A percentile compares a stretch with the other conserved stretches of the same genome.
These are phyloP conservation scores for Neoboletus subvelutipes DNA, from an alignment of 768 basidiomycete genomes.

Conservation along the genomic window DNA sequence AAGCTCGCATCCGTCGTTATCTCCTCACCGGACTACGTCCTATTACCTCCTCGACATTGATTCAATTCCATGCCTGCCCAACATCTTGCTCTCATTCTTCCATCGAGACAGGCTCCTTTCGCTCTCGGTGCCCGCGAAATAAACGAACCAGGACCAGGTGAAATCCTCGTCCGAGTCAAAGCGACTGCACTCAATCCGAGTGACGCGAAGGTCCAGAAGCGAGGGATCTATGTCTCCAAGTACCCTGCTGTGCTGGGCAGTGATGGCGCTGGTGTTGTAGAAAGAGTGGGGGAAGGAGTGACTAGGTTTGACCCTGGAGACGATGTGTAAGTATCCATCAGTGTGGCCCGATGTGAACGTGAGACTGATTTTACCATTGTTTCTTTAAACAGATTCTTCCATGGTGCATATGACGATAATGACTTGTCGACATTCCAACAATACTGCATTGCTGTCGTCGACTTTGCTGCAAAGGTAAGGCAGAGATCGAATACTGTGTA, in stretches of 20 bases:
- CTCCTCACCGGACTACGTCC: conserved; percentile 16
- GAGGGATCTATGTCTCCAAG: conserved; percentile 36
- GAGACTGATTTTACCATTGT: conserved; percentile 26
- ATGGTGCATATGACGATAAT: conserved; percentile 39
- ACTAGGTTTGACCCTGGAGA: conserved; percentile 50
- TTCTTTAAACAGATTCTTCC: conserved; percentile 36
- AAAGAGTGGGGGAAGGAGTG: conserved; percentile 52
- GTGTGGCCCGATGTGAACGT: conserved; percentile 2
- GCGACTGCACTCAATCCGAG: conserved; percentile 52
- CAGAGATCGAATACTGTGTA: background rate
- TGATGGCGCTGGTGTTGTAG: conserved; percentile 53
- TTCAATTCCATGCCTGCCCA: conserved; percentile 20
- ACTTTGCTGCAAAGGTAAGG: conserved; percentile 41
- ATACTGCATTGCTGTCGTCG: conserved; percentile 41
- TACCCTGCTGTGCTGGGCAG: conserved; percentile 49
- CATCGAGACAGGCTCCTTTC: conserved; percentile 37
- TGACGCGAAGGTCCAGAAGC: conserved; percentile 51
- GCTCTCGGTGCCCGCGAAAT: conserved; percentile 34
- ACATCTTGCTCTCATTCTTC: conserved; percentile 33
- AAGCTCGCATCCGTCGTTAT: conserved; percentile 19
- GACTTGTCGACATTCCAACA: conserved; percentile 45
- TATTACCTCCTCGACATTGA: conserved; percentile 12
- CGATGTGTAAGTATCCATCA: conserved; percentile 43
- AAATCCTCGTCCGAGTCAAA: conserved; percentile 47
- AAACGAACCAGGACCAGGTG: conserved; percentile 44